These are phyloP conservation scores for Kwoniella shandongensis DNA, from an alignment of 768 basidiomycete genomes.

Conservation along the genomic window DNA sequence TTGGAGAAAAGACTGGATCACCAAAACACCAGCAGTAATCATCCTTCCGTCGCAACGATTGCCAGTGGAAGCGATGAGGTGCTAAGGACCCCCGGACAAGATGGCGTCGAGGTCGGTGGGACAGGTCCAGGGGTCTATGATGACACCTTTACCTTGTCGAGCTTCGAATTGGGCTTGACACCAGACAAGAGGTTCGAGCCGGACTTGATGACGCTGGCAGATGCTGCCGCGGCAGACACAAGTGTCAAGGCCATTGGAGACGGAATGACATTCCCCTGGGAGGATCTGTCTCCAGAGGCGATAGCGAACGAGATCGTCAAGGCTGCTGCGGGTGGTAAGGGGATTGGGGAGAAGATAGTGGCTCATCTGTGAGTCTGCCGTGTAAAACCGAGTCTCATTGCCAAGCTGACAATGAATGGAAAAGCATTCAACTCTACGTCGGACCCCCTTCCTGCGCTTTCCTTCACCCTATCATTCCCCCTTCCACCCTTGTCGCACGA, in stretches of 20 bases:
- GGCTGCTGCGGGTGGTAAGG: conserved; percentile 26
- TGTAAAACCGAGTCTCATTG: background rate
- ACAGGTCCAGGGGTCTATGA: conserved; percentile 2
- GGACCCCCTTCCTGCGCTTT: conserved; percentile 14
- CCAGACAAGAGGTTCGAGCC: conserved; percentile 24
- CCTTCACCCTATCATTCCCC: conserved; percentile 16
- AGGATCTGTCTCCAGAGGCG: conserved; percentile 21
- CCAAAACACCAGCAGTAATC: background rate
- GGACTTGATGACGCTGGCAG: conserved; percentile 47
- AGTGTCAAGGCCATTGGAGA: background rate
- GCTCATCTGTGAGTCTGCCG: conserved; percentile 35
- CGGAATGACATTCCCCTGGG: conserved; percentile 27
- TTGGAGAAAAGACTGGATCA: conserved; percentile 36
- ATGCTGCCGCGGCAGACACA: conserved; percentile 39
- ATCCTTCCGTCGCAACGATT: background rate
- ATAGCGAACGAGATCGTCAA: conserved; percentile 28
- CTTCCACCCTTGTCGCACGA: conserved; percentile 22
- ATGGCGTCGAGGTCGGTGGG: background rate
- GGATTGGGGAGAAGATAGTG: conserved; percentile 39
- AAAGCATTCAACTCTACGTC: conserved; percentile 32
- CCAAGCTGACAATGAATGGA: background rate
- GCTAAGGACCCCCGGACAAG: no score
- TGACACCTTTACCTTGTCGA: conserved; percentile 18
- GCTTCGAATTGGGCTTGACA: conserved; percentile 7
- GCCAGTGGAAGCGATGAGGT: no score